Evolutionary conservation across 352 stramenopile genomes (phyloP).

Genomic region (Phytophthora pistaciae): DNA sequence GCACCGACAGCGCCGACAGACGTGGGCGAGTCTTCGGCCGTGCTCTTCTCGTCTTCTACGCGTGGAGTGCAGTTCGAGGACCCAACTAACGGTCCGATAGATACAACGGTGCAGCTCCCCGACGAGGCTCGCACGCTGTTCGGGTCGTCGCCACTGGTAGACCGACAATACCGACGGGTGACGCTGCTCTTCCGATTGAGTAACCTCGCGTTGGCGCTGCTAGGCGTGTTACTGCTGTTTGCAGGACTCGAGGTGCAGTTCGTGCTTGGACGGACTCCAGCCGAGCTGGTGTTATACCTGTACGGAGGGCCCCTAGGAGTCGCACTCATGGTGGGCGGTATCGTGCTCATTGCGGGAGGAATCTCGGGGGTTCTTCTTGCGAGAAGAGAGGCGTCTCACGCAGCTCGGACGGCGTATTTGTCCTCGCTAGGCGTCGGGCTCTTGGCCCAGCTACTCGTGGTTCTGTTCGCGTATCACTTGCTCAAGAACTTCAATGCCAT

Average conservation of each 20-base stretch:
- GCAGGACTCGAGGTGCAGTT: constrained; percentile 60
- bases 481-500: constrained; percentile 50
- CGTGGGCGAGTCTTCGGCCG: constrained; percentile 23
- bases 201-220: constrained; percentile 41
- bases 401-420: constrained; percentile 42
- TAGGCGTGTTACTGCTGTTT: constrained; percentile 58
- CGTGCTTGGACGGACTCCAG: constrained; percentile 63
- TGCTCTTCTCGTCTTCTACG: constrained; percentile 10
- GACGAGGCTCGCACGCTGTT: constrained; percentile 62
- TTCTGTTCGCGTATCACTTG: constrained; percentile 47
- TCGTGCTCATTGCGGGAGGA: constrained; percentile 32
- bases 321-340: constrained; percentile 35
- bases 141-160: constrained; percentile 36
- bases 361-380: constrained; percentile 37
- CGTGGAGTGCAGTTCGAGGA: constrained; percentile 7
- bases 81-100: constrained; percentile 8
- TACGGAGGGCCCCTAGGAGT: constrained; percentile 52
- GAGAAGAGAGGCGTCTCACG: constrained; percentile 35
- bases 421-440: constrained; percentile 38
- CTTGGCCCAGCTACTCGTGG: constrained; percentile 42
- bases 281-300: constrained; percentile 57
- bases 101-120: constrained; percentile 40
- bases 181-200: constrained; percentile 40
- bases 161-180: constrained; percentile 48
- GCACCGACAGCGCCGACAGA: constrained; percentile 15